These are phyloP conservation scores for Cairneyella variabilis DNA, from an alignment of 495 filamentous ascomycete genomes.

Conservation along the genomic window DNA sequence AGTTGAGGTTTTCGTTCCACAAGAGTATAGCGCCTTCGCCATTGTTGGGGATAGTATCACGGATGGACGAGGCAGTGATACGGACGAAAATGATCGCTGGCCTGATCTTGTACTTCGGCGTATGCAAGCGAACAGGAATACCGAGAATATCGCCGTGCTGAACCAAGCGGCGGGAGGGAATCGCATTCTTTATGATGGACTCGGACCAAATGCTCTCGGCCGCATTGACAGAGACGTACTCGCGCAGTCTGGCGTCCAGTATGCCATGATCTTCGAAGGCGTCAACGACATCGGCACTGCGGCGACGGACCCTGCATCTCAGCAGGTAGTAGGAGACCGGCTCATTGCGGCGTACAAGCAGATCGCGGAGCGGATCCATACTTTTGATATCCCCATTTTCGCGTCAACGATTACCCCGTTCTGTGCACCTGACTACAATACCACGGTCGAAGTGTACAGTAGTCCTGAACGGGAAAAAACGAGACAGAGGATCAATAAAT, in stretches of 20 bases:
- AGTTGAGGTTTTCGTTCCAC: constrained; percentile 54
- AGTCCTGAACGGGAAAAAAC: constrained; percentile 52
- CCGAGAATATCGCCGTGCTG: constrained; percentile 45
- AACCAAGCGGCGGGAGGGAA: constrained; percentile 78
- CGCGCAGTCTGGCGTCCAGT: constrained; percentile 50
- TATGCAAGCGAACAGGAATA: constrained; percentile 31
- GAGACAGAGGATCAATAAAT: constrained; percentile 57
- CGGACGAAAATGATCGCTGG: constrained; percentile 65
- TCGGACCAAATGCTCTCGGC: constrained; percentile 57
- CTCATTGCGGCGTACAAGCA: constrained; percentile 53
- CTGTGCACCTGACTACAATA: constrained; percentile 24
- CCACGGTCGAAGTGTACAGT: constrained; percentile 47
- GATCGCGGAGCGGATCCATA: constrained; percentile 54
- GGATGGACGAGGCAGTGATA: constrained; percentile 62
- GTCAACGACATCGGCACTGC: constrained; percentile 65
- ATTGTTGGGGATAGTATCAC: constrained; percentile 75
- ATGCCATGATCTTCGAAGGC: constrained; percentile 68
- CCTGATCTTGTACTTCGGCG: constrained; percentile 58
- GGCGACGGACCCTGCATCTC: constrained; percentile 39
- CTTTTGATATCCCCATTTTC: constrained; percentile 52
- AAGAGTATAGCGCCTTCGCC: constrained; percentile 41
- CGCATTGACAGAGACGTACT: constrained; percentile 66
- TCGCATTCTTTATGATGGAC: constrained; percentile 56
- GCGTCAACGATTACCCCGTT: constrained; percentile 71
- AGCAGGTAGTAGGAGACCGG: constrained; percentile 44